A percentile compares a stretch with the other conserved stretches of the same genome.
Evolutionary conservation across 768 basidiomycete species (phyloP).

Genomic region (Mycena vitilis): DNA sequence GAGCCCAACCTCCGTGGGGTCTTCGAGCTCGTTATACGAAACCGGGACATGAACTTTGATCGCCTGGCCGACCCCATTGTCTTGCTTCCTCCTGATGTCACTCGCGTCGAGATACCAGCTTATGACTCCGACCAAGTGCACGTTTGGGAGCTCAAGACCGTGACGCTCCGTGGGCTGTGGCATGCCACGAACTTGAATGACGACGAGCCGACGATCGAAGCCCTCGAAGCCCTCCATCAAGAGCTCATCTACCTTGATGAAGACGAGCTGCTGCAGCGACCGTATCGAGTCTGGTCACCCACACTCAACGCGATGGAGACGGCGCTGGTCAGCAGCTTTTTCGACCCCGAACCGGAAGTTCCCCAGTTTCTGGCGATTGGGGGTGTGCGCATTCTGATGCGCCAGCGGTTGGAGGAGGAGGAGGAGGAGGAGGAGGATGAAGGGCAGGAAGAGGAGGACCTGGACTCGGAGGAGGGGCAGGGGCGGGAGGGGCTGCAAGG

Average conservation of each 20-base stretch:
- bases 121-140: neutral
- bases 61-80: neutral
- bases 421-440: too few relatives aligned
- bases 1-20: too few relatives aligned
- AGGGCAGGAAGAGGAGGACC: too few relatives aligned
- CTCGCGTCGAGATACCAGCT: neutral
- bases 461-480: too few relatives aligned
- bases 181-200: slow-evolving; percentile 17
- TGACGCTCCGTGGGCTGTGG: slow-evolving; percentile 25
- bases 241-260: slow-evolving; percentile 15
- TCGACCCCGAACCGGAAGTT: slow-evolving; percentile 2
- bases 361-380: slow-evolving; percentile 21
- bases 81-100: neutral
- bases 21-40: slow-evolving; percentile 26
- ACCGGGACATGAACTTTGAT: neutral
- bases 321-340: slow-evolving; percentile 10
- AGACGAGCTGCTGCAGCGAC: slow-evolving; percentile 15
- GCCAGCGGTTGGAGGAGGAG: neutral
- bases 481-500: too few relatives aligned
- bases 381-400: slow-evolving; percentile 22
- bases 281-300: slow-evolving; percentile 12
- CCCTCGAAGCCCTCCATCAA: slow-evolving; percentile 11
- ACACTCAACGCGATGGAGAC: slow-evolving; percentile 10
- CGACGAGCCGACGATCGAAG: slow-evolving; percentile 16
- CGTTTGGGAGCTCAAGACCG: slow-evolving; percentile 12